phyloP scores from a whole-genome alignment of 441 rosid genomes.

The Aquilaria agallochum region DNA sequence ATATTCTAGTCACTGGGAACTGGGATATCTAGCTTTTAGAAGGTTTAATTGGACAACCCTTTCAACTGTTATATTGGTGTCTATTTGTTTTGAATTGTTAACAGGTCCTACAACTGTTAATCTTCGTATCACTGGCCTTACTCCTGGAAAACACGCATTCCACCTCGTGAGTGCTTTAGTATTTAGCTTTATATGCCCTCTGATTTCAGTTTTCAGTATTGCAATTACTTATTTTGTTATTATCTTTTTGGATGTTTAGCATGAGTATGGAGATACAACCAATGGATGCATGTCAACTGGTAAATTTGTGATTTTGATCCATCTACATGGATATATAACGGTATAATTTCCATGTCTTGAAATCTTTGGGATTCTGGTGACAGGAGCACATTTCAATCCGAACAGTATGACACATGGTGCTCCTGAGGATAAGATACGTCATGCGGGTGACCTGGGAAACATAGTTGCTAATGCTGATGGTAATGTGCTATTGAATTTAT shows the following conservation, averaged over 20 bases:
- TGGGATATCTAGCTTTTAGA: no score
- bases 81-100: slow-evolving; percentile 2
- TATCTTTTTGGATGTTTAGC: slow-evolving; percentile 35
- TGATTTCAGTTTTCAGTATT: slow-evolving; percentile 2
- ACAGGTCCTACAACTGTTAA: slow-evolving; percentile 84
- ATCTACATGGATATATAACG: no score
- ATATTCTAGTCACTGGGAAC: no score
- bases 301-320: slow-evolving; percentile 9
- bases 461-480: slow-evolving; percentile 86
- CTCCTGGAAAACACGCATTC: slow-evolving; percentile 91
- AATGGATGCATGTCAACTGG: slow-evolving; percentile 97
- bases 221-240: neutral
- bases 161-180: slow-evolving; percentile 56
- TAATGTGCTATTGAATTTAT: slow-evolving; percentile 17
- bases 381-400: slow-evolving; percentile 94
- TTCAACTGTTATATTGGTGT: no score
- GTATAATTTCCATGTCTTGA: no score
- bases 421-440: slow-evolving; percentile 88
- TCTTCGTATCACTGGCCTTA: slow-evolving; percentile 76
- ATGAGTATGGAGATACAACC: slow-evolving; percentile 93
- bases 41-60: no score
- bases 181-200: slow-evolving; percentile 12
- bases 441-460: slow-evolving; percentile 99
- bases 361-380: neutral
- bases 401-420: slow-evolving; percentile 83